Evolutionary conservation across 192 early-diverging fungal genomes (phyloP), one percentile per base, ranked within the genome.

Genomic region (Backusella tarrabulga): DNA sequence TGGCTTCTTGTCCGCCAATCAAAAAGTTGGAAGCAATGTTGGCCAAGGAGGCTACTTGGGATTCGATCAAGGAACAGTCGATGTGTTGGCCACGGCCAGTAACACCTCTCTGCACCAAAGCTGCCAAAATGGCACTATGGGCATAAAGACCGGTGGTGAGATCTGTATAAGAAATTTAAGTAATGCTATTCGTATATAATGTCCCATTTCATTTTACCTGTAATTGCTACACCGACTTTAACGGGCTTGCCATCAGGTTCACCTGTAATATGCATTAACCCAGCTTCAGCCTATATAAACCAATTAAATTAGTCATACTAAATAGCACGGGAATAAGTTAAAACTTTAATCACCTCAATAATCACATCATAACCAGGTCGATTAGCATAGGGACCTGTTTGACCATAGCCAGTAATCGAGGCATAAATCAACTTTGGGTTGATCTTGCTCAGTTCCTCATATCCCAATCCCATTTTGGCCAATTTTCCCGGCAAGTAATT

Each of bases 201-300:
- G 4, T 29, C 34, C 15, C 41, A 42, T 41, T 46, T 72, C 32
- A 32, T 32, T 32, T 88, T 89, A 88, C 93, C 94, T 66, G 95
- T 97, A n/a, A 99, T 95, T 0, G 97, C 97, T 0, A 99, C 97
- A 44, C 97, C 97, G 1, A 97, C 94, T 80, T 99, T 99, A 63
- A 97, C 97, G 0, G 96, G 96, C 52, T 85, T 60, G 0, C 96
- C 92, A 77, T 89, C 81, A 29, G 87, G 86, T 76, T 97, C 96
- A 17, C 96, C 97, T 5, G 97, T 99, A 42, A 99, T 99, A 79
- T 97, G 91, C 96, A 99, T 99, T 34, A 99, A 72, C 21, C 97
- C 97, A 21, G 93, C 96, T 79, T 97, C 95, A 7, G 91, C 94
- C 83, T 88, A 42, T 88, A 38, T 41, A 29, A 44, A 42, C 8